phyloP scores from a whole-genome alignment of 1,284 basidiomycete species.

The Microstroma glucosiphilum region DNA sequence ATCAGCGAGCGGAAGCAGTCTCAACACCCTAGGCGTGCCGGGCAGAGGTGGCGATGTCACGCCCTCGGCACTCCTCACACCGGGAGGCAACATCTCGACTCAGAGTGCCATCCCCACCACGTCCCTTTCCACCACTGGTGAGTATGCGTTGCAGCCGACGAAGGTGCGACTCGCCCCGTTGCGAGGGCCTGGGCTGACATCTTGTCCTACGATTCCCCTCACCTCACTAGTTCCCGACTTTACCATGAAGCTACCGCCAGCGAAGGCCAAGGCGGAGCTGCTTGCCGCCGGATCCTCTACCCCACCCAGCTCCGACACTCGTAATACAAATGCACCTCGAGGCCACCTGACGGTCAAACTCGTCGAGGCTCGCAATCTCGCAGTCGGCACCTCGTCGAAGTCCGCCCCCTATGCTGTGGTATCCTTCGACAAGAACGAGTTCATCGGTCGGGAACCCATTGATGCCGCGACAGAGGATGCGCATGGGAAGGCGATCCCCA shows the following conservation, averaged over 20 bases:
- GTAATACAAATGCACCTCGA: slow-evolving; percentile 52
- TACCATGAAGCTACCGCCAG: slow-evolving; percentile 45
- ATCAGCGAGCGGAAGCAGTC: slow-evolving; percentile 18
- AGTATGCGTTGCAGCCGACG: slow-evolving; percentile 2
- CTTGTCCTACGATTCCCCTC: neutral
- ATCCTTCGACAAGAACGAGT: slow-evolving; percentile 98
- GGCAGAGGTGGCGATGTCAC: slow-evolving; percentile 15
- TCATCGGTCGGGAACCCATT: slow-evolving; percentile 84
- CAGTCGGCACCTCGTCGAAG: slow-evolving; percentile 47
- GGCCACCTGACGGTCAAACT: slow-evolving; percentile 92
- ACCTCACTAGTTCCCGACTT: slow-evolving; percentile 32
- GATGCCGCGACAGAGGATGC: slow-evolving; percentile 77
- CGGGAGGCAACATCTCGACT: slow-evolving; percentile 33
- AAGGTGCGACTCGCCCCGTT: neutral
- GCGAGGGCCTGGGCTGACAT: neutral
- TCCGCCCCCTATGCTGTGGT: slow-evolving; percentile 91
- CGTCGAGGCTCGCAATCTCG: slow-evolving; percentile 79
- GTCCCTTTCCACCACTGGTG: slow-evolving; percentile 29
- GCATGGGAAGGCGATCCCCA: slow-evolving; percentile 67
- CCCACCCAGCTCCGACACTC: slow-evolving; percentile 17
- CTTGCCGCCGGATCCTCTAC: slow-evolving; percentile 6
- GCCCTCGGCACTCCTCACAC: slow-evolving; percentile 35
- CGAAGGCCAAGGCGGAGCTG: slow-evolving; percentile 25
- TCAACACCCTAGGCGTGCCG: neutral
- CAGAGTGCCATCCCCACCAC: slow-evolving; percentile 41